Evolutionary conservation across 2,329 filamentous ascomycete species (phyloP).

Genomic region (Colletotrichum sp.): DNA sequence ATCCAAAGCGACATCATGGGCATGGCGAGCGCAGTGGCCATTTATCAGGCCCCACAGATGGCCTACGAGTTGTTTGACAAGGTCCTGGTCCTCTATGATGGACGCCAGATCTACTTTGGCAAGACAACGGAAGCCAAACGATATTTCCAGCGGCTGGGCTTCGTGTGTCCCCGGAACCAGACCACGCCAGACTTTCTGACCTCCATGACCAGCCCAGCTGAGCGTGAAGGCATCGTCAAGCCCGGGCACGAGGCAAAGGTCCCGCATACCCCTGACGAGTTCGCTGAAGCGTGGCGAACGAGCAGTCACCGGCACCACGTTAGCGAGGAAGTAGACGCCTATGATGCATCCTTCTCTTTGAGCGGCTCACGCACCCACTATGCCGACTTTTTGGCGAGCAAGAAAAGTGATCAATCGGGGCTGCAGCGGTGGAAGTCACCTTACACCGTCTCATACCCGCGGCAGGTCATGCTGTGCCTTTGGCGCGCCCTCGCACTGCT

Average conservation of each 20-base stretch:
- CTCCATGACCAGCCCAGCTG: constrained; percentile 47
- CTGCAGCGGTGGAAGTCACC: constrained; percentile 20
- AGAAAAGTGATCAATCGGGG: constrained; percentile 4
- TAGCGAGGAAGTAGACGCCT: not conserved
- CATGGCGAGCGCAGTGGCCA: constrained; percentile 62
- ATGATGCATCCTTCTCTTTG: not conserved
- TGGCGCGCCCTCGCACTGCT: constrained; percentile 23
- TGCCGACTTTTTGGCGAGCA: constrained; percentile 2
- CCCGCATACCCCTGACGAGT: constrained; percentile 42
- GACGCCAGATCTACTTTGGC: constrained; percentile 62
- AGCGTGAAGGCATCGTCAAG: constrained; percentile 39
- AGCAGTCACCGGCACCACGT: not conserved
- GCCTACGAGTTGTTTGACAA: constrained; percentile 65
- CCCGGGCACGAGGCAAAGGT: constrained; percentile 37
- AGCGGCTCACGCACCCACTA: constrained; percentile 1
- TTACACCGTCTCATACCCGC: constrained; percentile 25
- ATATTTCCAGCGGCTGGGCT: constrained; percentile 50
- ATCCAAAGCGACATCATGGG: constrained; percentile 64
- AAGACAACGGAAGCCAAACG: constrained; percentile 24
- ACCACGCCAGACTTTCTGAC: constrained; percentile 77
- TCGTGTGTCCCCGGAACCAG: constrained; percentile 55
- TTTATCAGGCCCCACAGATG: constrained; percentile 64
- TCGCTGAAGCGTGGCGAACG: constrained; percentile 39
- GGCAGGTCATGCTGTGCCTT: constrained; percentile 25
- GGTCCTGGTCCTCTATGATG: constrained; percentile 70